phyloP scores from a whole-genome alignment of 441 rosid genomes.

The Melastoma candidum region DNA sequence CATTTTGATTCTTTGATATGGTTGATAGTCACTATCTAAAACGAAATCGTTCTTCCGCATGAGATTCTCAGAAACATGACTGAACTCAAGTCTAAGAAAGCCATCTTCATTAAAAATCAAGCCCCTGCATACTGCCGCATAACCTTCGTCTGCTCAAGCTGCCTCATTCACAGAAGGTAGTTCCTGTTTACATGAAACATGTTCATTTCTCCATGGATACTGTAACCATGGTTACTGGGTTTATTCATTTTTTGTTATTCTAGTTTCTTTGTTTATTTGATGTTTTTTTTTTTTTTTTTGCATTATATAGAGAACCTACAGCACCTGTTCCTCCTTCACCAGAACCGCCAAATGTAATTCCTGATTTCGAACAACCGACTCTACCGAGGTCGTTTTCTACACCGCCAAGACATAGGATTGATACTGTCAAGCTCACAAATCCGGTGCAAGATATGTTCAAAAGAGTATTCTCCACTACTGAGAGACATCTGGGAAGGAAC shows the following conservation, averaged over 20 bases:
- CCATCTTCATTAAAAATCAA: conserved; percentile 36
- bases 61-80: conserved; percentile 49
- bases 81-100: conserved; percentile 76
- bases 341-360: conserved; percentile 23
- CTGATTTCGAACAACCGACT: conserved; percentile 23
- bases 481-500: conserved; percentile 27
- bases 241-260: no score
- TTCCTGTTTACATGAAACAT: not conserved
- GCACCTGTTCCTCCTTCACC: conserved; percentile 23
- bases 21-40: not conserved
- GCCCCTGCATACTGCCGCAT: conserved; percentile 73
- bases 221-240: no score
- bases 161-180: conserved; percentile 56
- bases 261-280: no score
- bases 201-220: not conserved
- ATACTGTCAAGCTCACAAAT: conserved; percentile 29
- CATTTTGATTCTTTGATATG: not conserved
- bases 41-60: conserved; percentile 9
- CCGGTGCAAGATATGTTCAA: conserved; percentile 35
- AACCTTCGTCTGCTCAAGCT: conserved; percentile 71
- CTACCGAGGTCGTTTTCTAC: conserved; percentile 33
- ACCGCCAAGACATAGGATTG: conserved; percentile 14
- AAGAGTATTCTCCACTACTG: conserved; percentile 26
- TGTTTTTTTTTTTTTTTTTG: no score
- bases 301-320: no score